Evolutionary conservation across 2,329 filamentous ascomycete genomes (phyloP), one percentile per base, ranked within the genome.

Genomic region (Trichoderma oligosporum): DNA sequence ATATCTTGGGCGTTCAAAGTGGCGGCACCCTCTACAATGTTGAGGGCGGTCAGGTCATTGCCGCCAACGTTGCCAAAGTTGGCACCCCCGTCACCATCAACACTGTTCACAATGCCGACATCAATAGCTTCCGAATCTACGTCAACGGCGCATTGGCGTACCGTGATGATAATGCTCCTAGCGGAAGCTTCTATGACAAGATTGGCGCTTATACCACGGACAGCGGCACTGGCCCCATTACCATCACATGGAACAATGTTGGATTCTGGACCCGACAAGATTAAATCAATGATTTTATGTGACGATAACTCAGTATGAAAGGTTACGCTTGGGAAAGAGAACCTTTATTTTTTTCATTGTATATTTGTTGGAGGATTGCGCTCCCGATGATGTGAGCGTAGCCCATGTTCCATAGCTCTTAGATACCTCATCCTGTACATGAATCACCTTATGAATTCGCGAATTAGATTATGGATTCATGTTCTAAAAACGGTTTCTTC

Each of bases 111-210:
- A 55, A 67, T 24, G 57, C 59, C 7, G 42, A 61, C 2, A 49
- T 42, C 11, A 53, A 58, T 18, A 59, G 60, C 31, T 61, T 59
- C 59, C 63, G 61, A 38, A 60, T 67, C 14, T 67, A 66, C n/a
- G 60, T 66, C 45, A 62, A 67, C 48, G 64, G 65, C 57, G 47
- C 61, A 18, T 53, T 63, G 46, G 46, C 56, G 31, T 66, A 42
- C 36, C 56, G 55, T 1, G 62, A 64, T 36, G 46, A 61, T 16
- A 59, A 56, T 16, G 63, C 63, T 11, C 65, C 65, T 1, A 47
- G 52, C 14, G 65, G 63, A n/a, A 61, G 57, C 55, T 66, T 66
- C 27, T 66, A 66, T 31, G 65, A 66, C 57, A 66, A 66, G 53
- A 49, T 62, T 36, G 65, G 65, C 29, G 64, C 65, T n/a, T 66